phyloP scores from a whole-genome alignment of 495 filamentous ascomycete species.

The Podospora appendiculata region DNA sequence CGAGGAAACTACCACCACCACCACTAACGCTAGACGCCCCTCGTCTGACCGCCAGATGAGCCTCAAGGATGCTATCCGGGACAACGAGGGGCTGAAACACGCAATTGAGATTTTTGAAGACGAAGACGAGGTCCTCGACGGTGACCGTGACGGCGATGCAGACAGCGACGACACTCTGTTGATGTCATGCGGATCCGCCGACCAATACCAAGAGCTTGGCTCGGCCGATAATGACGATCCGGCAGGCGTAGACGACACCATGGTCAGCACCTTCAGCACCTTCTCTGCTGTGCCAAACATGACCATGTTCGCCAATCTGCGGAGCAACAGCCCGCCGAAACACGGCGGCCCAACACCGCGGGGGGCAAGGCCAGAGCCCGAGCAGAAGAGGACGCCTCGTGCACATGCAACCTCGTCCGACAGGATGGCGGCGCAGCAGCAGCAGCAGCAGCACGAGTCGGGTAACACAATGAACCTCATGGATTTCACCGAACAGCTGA shows the following conservation, averaged over 20 bases:
- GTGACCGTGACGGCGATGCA: constrained; percentile 5
- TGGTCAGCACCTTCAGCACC: constrained; percentile 60
- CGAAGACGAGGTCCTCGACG: constrained; percentile 27
- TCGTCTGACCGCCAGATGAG: constrained; percentile 25
- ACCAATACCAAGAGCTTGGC: constrained; percentile 8
- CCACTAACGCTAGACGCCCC: constrained; percentile 1
- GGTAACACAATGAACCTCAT: constrained; percentile 67
- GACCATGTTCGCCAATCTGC: constrained; percentile 70
- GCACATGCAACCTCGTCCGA: constrained; percentile 18
- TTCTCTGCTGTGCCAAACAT: constrained; percentile 86
- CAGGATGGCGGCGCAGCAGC: constrained; percentile 14
- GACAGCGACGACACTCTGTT: constrained; percentile 14
- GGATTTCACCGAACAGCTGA: constrained; percentile 78
- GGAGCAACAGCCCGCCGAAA: constrained; percentile 45
- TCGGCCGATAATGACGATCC: constrained; percentile 22
- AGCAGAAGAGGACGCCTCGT: constrained; percentile 56
- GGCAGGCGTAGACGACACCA: constrained; percentile 59
- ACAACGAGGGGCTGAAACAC: constrained; percentile 32
- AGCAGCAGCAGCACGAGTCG: constrained; percentile 9
- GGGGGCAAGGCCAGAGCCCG: constrained; percentile 13
- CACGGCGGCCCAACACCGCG: constrained; percentile 23
- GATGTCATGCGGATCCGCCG: not conserved
- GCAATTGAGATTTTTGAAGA: constrained; percentile 49
- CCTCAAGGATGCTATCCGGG: constrained; percentile 34
- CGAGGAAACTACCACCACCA: constrained; percentile 5